Percentiles rank a stretch among this genome's conserved stretches.
These are phyloP conservation scores for Cyclospora cayetanensis DNA, from an alignment of 169 alveolate species.

Conservation along the genomic window DNA sequence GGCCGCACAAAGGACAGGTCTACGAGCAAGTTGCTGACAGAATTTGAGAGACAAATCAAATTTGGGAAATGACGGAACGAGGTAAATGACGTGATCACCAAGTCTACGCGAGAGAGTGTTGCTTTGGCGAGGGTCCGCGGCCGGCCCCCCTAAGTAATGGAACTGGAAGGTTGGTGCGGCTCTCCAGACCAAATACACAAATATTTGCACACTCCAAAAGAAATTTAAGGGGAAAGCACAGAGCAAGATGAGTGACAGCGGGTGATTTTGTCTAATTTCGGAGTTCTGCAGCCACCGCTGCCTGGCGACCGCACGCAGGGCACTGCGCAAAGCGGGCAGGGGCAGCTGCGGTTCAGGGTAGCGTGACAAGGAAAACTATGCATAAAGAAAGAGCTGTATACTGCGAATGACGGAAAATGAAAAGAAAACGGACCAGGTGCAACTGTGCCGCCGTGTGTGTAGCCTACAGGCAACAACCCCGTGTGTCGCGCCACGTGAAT, in stretches of 20 bases:
- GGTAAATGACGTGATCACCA: background rate
- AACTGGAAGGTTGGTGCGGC: background rate
- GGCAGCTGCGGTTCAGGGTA: background rate
- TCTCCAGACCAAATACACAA: constrained; percentile 29
- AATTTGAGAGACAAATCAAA: background rate
- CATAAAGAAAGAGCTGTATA: background rate
- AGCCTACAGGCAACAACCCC: background rate
- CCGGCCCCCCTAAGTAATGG: background rate
- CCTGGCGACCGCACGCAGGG: constrained; percentile 8
- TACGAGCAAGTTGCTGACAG: background rate
- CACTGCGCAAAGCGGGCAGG: background rate
- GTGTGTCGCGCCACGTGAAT: background rate
- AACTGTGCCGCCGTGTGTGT: constrained; percentile 15
- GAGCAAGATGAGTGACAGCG: background rate
- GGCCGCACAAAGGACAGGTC: background rate
- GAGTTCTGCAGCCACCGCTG: constrained; percentile 2
- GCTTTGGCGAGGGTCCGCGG: background rate
- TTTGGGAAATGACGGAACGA: background rate
- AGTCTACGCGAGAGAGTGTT: background rate
- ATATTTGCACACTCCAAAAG: no score
- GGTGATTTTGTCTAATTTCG: background rate
- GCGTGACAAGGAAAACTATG: background rate
- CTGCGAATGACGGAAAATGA: background rate
- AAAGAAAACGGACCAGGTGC: background rate
- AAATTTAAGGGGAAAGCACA: background rate